phyloP scores from a whole-genome alignment of 2,329 filamentous ascomycete species.

The Hymenoscyphus repandus region DNA sequence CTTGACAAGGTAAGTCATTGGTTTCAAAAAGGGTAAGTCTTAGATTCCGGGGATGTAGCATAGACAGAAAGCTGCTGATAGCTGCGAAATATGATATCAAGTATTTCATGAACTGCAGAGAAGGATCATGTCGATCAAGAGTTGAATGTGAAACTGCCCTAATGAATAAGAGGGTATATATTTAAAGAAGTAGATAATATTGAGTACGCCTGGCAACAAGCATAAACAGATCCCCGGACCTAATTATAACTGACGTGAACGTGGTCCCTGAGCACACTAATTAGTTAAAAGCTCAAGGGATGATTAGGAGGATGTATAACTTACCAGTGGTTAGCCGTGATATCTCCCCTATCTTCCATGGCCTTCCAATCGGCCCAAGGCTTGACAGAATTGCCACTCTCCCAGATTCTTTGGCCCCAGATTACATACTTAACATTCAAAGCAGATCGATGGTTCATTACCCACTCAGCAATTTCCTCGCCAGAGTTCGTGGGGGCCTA shows the following conservation, averaged over 20 bases:
- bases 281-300: background rate
- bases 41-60: too few species aligned
- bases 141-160: too few species aligned
- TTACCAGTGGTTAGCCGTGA: slow-evolving; percentile 2
- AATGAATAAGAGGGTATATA: too few species aligned
- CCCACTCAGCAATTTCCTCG: slow-evolving; percentile 2
- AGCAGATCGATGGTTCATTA: background rate
- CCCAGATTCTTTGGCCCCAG: slow-evolving; percentile 1
- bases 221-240: background rate
- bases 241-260: slow-evolving; percentile 4
- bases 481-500: slow-evolving; percentile 1
- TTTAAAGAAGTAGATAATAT: too few species aligned
- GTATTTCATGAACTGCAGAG: too few species aligned
- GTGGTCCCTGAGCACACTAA: background rate
- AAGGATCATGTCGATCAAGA: too few species aligned
- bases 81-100: too few species aligned
- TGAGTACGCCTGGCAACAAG: too few species aligned
- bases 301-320: background rate
- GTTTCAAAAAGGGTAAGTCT: too few species aligned
- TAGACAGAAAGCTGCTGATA: too few species aligned
- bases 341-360: slow-evolving; percentile 2
- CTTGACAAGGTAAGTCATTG: too few species aligned
- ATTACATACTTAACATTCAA: slow-evolving; percentile 2
- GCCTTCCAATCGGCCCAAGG: background rate
- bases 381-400: background rate